Evolutionary conservation across 495 filamentous ascomycete species (phyloP), one percentile per base, ranked within the genome.

Genomic region (Apiosordaria backusii): DNA sequence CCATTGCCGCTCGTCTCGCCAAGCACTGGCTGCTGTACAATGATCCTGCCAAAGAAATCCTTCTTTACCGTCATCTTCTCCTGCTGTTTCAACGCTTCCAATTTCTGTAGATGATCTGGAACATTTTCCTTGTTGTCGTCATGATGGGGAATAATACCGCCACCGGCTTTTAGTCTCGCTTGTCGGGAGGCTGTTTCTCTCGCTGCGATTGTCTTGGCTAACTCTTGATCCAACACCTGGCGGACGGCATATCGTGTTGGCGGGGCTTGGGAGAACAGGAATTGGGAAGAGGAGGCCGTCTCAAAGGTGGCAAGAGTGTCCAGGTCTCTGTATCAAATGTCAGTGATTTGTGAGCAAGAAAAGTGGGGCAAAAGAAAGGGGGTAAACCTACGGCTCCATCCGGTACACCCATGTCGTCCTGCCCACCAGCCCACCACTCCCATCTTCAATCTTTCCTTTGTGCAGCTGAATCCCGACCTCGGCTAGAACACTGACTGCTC

Each of bases 171-270:
- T 71, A 84, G 86, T 19, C 83, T 81, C 35, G 82, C 83, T 76
- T 86, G 87, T 29, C 85, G 75, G 4, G 84, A 77, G 10, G 81
- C 82, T 63, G 83, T 83, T 65, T 88, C 84, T 58, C 86, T 89
- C 65, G 85, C 78, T 10, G 84, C 72, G 3, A 86, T 82, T 26
- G 88, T 86, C 70, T 89, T 92, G 67, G 86, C 86, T 67, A 92
- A 89, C 74, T 97, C 93, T 70, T 93, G 89, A 69, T 97, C 92
- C 5, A 99, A 82, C 15, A 96, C 93, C 79, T 97, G 93, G 50
- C 95, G 88, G 25, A 98, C 88, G 21, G 93, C 93, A 71, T 90
- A 98, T 53, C 93, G 84, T 0, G 91, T 90, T 1, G 88, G 90
- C n/a, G 82, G 35, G 5, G 35, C 86, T 64, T 84, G 83, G 19